phyloP scores from a whole-genome alignment of 495 filamentous ascomycete genomes.

The Hypomontagnella submonticulosa region DNA sequence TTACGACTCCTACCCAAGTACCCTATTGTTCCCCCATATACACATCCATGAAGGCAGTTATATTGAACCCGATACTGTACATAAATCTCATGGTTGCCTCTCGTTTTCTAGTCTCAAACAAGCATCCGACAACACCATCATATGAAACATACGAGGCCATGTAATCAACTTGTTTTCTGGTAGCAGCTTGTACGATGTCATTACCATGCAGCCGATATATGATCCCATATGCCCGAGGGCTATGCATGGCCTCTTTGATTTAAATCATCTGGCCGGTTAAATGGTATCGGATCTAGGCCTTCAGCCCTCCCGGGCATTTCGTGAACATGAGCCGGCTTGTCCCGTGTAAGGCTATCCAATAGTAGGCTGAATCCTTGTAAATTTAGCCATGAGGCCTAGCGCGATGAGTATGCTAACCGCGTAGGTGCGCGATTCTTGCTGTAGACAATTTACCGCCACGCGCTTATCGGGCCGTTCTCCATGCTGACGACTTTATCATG shows the following conservation, averaged over 20 bases:
- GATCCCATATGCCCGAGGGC: constrained; percentile 19
- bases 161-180: constrained; percentile 12
- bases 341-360: constrained; percentile 20
- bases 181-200: constrained; percentile 5
- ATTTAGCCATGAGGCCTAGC: constrained; percentile 24
- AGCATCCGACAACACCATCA: background rate
- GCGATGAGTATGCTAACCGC: background rate
- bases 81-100: no score
- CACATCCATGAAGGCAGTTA: no score
- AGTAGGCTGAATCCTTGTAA: constrained; percentile 17
- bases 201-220: background rate
- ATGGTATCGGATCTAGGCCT: constrained; percentile 10
- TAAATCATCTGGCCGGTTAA: constrained; percentile 31
- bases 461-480: constrained; percentile 38
- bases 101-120: background rate
- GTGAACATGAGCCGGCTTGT: constrained; percentile 8
- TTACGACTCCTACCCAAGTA: no score
- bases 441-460: constrained; percentile 18
- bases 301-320: constrained; percentile 4
- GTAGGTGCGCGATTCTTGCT: constrained; percentile 8
- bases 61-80: no score
- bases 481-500: constrained; percentile 1
- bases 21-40: no score
- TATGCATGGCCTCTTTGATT: background rate
- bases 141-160: constrained; percentile 16